Conservation (phyloP, 2,329 filamentous ascomycete species). For the Neonectria faginata region DNA sequence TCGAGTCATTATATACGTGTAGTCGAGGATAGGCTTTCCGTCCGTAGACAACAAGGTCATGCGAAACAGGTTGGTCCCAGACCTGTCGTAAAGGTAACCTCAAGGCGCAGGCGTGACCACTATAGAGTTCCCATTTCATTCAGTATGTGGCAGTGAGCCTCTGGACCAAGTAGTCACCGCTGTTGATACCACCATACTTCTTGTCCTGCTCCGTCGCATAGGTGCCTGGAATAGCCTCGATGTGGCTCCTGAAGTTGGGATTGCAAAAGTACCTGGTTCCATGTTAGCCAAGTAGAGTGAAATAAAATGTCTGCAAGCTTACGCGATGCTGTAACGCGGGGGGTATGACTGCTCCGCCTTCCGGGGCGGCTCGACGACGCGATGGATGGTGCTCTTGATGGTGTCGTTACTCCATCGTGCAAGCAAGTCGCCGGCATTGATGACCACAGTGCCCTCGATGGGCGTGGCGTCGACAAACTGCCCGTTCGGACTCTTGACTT, state of each 20-base stretch:
- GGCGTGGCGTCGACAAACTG: constrained; percentile 86
- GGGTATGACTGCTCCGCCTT: constrained; percentile 71
- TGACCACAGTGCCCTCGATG: constrained; percentile 82
- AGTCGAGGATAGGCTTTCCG: no score
- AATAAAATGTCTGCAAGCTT: constrained; percentile 39
- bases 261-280: constrained; percentile 83
- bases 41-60: no score
- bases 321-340: constrained; percentile 87
- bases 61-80: no score
- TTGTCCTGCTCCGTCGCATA: constrained; percentile 73
- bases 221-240: constrained; percentile 85
- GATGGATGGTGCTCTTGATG: constrained; percentile 90
- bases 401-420: constrained; percentile 91
- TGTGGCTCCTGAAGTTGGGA: constrained; percentile 79
- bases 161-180: constrained; percentile 83
- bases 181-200: constrained; percentile 83
- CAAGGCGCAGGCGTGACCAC: no score
- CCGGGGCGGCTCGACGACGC: constrained; percentile 86
- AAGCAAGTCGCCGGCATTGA: constrained; percentile 90
- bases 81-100: no score
- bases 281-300: constrained; percentile 15
- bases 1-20: no score
- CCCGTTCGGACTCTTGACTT: constrained; percentile 76
- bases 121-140: constrained; percentile 6
- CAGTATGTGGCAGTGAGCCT: constrained; percentile 81